A percentile compares a stretch with the other conserved stretches of the same genome.
Evolutionary conservation across 345 rosid genomes (phyloP).

Genomic region (Acer negundo): DNA sequence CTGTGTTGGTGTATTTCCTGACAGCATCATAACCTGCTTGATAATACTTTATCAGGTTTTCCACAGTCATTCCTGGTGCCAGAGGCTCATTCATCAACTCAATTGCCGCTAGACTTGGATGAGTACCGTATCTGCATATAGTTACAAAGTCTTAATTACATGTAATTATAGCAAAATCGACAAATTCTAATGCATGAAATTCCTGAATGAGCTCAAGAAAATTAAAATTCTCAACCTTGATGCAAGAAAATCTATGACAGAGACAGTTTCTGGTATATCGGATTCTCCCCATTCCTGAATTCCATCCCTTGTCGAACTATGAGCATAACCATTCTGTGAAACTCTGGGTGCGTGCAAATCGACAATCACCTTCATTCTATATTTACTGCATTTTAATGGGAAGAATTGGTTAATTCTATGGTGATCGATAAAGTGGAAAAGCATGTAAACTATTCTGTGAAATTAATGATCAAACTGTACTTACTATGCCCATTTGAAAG

Average conservation of each 20-base stretch:
- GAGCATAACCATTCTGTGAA: conserved; percentile 39
- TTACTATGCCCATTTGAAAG: conserved; percentile 41
- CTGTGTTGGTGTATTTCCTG: conserved; percentile 31
- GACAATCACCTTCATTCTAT: conserved; percentile 33
- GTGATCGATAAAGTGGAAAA: neutral
- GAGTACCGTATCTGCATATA: conserved; percentile 18
- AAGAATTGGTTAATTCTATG: too few species aligned
- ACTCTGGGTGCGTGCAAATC: conserved; percentile 36
- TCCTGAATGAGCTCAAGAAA: too few species aligned
- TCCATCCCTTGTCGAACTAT: conserved; percentile 44
- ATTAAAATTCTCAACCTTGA: neutral
- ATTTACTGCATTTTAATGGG: conserved; percentile 17
- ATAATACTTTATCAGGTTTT: conserved; percentile 31
- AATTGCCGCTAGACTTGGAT: conserved; percentile 29
- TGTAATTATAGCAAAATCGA: neutral
- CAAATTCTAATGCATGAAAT: neutral
- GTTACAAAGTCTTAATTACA: neutral
- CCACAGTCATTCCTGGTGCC: conserved; percentile 27
- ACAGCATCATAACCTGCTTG: conserved; percentile 39
- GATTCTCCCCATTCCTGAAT: conserved; percentile 45
- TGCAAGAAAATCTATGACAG: conserved; percentile 44
- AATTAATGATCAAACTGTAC: neutral
- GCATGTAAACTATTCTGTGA: neutral
- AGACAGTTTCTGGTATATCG: conserved; percentile 30
- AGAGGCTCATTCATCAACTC: conserved; percentile 47